A percentile compares a stretch with the other conserved stretches of the same genome.
Conservation (phyloP, 768 basidiomycete genomes). For the Panellus pusillus region DNA sequence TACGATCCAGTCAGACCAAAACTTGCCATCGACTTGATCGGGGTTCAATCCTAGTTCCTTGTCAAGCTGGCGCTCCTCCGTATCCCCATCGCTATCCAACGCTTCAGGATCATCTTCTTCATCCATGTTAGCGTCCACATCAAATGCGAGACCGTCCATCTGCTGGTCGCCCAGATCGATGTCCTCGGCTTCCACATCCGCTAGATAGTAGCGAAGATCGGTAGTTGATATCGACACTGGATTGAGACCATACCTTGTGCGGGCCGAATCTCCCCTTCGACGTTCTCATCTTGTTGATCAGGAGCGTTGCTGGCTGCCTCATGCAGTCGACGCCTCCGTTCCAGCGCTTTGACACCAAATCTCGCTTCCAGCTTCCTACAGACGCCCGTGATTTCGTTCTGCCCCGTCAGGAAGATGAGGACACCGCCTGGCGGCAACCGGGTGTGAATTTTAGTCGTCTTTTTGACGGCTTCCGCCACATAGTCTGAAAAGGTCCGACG, state of each 20-base stretch:
- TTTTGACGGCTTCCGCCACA: slow-evolving; percentile 86
- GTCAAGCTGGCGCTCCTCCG: slow-evolving; percentile 36
- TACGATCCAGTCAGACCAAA: slow-evolving; percentile 2
- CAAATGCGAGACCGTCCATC: slow-evolving; percentile 58
- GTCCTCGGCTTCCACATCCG: slow-evolving; percentile 80
- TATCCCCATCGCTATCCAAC: slow-evolving; percentile 72
- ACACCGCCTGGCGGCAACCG: slow-evolving; percentile 92
- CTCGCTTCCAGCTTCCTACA: slow-evolving; percentile 78
- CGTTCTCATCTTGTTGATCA: slow-evolving; percentile 25
- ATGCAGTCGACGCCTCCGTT: slow-evolving; percentile 44
- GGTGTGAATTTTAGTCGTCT: slow-evolving; percentile 88
- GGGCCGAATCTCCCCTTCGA: slow-evolving; percentile 34
- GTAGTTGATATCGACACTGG: not conserved
- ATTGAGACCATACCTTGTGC: slow-evolving; percentile 45
- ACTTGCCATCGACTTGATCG: slow-evolving; percentile 68
- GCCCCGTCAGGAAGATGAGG: slow-evolving; percentile 92
- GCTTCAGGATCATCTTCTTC: slow-evolving; percentile 75
- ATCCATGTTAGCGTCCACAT: slow-evolving; percentile 61
- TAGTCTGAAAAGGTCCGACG: slow-evolving; percentile 86
- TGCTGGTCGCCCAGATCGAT: slow-evolving; percentile 59
- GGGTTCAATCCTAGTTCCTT: slow-evolving; percentile 58
- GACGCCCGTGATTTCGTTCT: slow-evolving; percentile 88
- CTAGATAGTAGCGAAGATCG: slow-evolving; percentile 31
- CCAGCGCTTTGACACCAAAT: slow-evolving; percentile 68
- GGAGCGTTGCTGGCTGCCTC: slow-evolving; percentile 26